Base-by-base conservation (phyloP, 306 rosid species). In the Mucuna pruriens region DNA sequence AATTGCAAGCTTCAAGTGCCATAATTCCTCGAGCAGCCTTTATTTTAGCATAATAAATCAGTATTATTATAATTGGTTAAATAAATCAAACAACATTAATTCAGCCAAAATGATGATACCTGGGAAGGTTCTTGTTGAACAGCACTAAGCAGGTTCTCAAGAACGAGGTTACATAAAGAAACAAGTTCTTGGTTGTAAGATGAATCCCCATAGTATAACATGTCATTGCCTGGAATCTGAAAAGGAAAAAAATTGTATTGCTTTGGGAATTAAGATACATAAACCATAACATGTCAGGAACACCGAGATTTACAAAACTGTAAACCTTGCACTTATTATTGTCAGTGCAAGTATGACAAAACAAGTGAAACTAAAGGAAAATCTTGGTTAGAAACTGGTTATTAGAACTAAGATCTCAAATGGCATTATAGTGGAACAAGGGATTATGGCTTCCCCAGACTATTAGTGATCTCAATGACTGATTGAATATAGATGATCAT, bases 1-100 rank as follows among this genome's bases (percentile, higher is more conserved):
- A 91, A 84, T 95, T 89, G 91, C 99, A 95, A 85, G 97, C 99
- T 86, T 95, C 99, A 68, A 95, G 99, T 3, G 99, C 97, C 91
- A 93, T 86, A 52, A 44, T 77, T 87, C 99, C 99, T 75, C 93
- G 94, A 52, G 86, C 80, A 57, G 82, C 89, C 99, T 93, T 74
- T 57, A 85, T 81, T 84, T 86, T 71, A 76, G 74, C 17, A 83
- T 29, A 73, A 72, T 15, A 73, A 44, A 83, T 83, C 76, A 84
- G 90, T 36, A 88, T 57, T 44, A 42, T 17, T 44, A 71, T 48
- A 67, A 62, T 57, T 44, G 79, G 67, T 51, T 42, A 81, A 82
- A 61, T 66, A 42, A 78, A 33, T 45, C 33, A 77, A 80, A 62
- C 7, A 66, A 45, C 26, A 68, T 58, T 23, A 74, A 67, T 42